A percentile compares a stretch with the other conserved stretches of the same genome.
phyloP scores from a whole-genome alignment of 441 rosid genomes.

The Pelargonium myrrhifolium region DNA sequence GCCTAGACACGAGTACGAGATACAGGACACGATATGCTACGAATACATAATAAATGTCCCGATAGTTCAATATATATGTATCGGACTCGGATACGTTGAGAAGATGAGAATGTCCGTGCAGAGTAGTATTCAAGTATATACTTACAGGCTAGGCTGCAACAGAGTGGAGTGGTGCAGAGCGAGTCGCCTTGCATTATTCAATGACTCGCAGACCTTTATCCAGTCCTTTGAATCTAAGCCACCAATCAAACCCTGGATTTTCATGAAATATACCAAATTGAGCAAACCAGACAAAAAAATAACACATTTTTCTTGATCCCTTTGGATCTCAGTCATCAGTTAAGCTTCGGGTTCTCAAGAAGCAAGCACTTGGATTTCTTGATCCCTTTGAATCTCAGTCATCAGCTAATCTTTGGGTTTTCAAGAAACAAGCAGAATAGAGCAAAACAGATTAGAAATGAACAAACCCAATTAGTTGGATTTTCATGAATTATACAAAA shows the following conservation, averaged over 20 bases:
- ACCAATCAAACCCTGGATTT: slow-evolving; percentile 45
- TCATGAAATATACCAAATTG: not conserved
- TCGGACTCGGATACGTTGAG: too few relatives aligned
- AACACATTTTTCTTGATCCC: not conserved
- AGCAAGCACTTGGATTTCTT: too few relatives aligned
- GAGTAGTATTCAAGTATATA: too few relatives aligned
- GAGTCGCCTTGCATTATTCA: slow-evolving; percentile 57
- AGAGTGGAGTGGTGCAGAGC: slow-evolving; percentile 56
- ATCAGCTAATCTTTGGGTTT: too few relatives aligned
- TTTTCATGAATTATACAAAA: slow-evolving; percentile 16
- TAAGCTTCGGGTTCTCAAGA: too few relatives aligned
- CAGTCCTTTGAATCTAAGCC: slow-evolving; percentile 77
- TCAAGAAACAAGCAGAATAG: not conserved
- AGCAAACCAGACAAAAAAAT: not conserved
- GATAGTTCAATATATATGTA: too few relatives aligned
- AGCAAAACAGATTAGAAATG: not conserved
- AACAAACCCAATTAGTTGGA: slow-evolving; percentile 37
- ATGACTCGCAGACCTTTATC: slow-evolving; percentile 56
- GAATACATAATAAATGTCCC: too few relatives aligned
- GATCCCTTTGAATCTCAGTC: too few relatives aligned
- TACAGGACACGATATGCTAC: too few relatives aligned
- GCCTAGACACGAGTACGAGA: not conserved
- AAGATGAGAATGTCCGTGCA: too few relatives aligned
- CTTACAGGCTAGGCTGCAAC: slow-evolving; percentile 60
- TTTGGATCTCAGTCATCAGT: not conserved